Evolutionary conservation across 1,284 basidiomycete genomes (phyloP), one percentile per base, ranked within the genome.

Genomic region (Ustilago curta): DNA sequence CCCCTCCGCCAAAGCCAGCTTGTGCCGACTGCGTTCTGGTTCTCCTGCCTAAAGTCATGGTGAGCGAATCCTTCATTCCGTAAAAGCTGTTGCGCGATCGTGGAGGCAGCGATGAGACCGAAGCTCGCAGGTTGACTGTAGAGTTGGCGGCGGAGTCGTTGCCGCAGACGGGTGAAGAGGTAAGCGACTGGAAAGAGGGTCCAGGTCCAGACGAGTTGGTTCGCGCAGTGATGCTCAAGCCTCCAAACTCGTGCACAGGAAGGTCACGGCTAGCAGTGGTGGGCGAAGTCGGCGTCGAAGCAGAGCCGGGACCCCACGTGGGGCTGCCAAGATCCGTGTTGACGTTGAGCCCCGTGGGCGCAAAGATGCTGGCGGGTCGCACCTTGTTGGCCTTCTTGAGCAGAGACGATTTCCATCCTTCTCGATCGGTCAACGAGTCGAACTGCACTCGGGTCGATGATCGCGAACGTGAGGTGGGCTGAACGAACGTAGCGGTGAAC

Each of bases 351-450:
- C 64, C 65, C 11, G 51, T 42, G 1, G 73, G 64, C 19, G 69
- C 60, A 63, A 71, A 71, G 59, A 72, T 71, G 52, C 65, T 72
- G 4, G 64, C 29, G 8, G 73, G 69, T 14, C 69, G 53, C 18
- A 69, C 73, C 40, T 62, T 45, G 48, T 58, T 65, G 37, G 73
- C 73, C 55, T 72, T 76, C 52, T 68, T 68, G 42, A 63, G 63
- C 27, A 76, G 53, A 2, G 73, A 58, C 29, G 73, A 68, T 44
- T 72, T 76, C 73, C 73, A 76, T 3, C 54, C 66, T 6, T 71
- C 69, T 21, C 68, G 51, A 32, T 71, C 68, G 32, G 27, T 16
- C 27, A 32, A 6, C n/a, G 57, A 8, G 18, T 76, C 73, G 27
- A 53, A 35, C 48, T 72, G 64, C 29, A 43, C 29, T n/a, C 55